Percentiles rank a stretch among this genome's conserved stretches.
Conservation (phyloP, 345 rosid species). For the Camelina hispida region DNA sequence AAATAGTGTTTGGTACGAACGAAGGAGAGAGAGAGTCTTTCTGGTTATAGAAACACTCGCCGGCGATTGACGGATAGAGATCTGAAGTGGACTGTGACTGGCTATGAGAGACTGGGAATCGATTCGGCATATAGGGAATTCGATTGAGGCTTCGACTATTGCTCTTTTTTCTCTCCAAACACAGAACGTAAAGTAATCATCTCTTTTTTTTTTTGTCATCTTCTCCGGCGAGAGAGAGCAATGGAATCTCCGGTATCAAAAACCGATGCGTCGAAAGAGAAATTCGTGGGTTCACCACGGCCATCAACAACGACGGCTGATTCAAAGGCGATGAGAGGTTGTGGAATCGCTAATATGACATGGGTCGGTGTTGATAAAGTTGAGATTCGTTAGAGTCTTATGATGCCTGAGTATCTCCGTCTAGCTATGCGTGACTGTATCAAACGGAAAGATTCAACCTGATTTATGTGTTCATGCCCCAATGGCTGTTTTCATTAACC, state of each 20-base stretch:
- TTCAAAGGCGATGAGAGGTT: conserved; percentile 49
- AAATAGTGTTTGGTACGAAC: too few species aligned
- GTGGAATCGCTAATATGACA: conserved; percentile 71
- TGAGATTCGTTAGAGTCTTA: conserved; percentile 57
- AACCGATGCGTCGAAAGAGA: conserved; percentile 47
- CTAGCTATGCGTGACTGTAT: conserved; percentile 70
- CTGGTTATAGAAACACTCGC: too few species aligned
- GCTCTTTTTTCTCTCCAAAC: conserved; percentile 29
- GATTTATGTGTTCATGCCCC: conserved; percentile 66
- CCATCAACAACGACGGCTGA: conserved; percentile 53
- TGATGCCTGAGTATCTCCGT: conserved; percentile 81
- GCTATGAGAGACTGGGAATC: too few species aligned
- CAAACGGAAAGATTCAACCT: conserved; percentile 49
- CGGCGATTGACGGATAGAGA: too few species aligned
- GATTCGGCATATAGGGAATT: too few species aligned
- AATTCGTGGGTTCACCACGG: conserved; percentile 51
- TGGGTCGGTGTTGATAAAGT: conserved; percentile 76
- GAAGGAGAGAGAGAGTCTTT: too few species aligned
- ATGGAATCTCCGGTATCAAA: conserved; percentile 36
- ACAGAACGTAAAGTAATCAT: conserved; percentile 29
- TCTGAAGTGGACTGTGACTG: too few species aligned
- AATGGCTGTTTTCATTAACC: conserved; percentile 78
- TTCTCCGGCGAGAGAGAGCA: conserved; percentile 27
- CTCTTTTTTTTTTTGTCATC: not conserved
- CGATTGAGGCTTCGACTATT: conserved; percentile 26